phyloP scores from a whole-genome alignment of 768 basidiomycete species.

The Boletus tomentosulus region DNA sequence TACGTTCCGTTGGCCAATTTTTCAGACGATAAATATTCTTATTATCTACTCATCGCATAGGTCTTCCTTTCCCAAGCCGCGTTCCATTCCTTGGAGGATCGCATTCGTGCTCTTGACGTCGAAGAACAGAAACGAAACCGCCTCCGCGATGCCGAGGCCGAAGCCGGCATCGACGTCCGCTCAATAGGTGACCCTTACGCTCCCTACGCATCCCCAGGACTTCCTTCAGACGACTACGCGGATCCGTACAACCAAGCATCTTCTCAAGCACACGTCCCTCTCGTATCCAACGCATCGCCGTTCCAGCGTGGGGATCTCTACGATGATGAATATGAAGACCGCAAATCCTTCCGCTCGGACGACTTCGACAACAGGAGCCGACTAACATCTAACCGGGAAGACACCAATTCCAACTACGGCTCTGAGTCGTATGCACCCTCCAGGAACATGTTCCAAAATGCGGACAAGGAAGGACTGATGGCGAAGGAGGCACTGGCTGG shows the following conservation, averaged over 20 bases:
- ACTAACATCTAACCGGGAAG: conserved; percentile 74
- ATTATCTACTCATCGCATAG: conserved; percentile 37
- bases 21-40: not conserved
- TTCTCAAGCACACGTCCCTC: conserved; percentile 75
- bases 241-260: conserved; percentile 46
- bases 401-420: conserved; percentile 76
- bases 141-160: conserved; percentile 68
- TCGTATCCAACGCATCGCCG: conserved; percentile 78
- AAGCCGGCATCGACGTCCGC: conserved; percentile 59
- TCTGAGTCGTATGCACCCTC: conserved; percentile 94
- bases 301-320: conserved; percentile 76
- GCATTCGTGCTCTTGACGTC: conserved; percentile 73
- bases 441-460: conserved; percentile 90
- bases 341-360: conserved; percentile 66
- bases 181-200: conserved; percentile 67
- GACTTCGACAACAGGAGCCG: conserved; percentile 79
- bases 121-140: conserved; percentile 85
- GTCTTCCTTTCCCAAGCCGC: conserved; percentile 83
- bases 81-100: conserved; percentile 88
- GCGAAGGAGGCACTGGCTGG: conserved; percentile 85
- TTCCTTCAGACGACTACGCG: conserved; percentile 41
- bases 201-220: conserved; percentile 59
- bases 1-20: conserved; percentile 21
- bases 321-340: conserved; percentile 76
- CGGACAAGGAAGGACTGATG: conserved; percentile 64